Conservation (phyloP, 352 stramenopile genomes). For the Phytophthora capsici region DNA sequence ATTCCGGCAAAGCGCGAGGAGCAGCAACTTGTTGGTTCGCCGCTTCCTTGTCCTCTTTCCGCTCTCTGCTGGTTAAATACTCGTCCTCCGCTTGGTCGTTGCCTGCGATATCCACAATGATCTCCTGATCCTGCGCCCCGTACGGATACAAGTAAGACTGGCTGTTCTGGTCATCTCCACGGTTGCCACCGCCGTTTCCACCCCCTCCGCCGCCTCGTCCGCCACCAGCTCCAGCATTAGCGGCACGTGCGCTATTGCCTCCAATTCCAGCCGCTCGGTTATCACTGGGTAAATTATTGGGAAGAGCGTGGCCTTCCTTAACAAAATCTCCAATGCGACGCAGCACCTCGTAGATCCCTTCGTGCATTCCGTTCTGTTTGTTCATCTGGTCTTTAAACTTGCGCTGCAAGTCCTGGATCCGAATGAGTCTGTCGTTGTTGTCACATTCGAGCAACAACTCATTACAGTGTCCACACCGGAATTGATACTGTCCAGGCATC, state of each 20-base stretch:
- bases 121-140: constrained; percentile 80
- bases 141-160: constrained; percentile 89
- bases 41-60: constrained; percentile 74
- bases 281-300: constrained; percentile 86
- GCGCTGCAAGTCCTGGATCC: constrained; percentile 77
- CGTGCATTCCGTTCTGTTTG: constrained; percentile 81
- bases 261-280: constrained; percentile 83
- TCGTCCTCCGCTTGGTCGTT: constrained; percentile 81
- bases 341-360: constrained; percentile 87
- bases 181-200: constrained; percentile 35
- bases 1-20: constrained; percentile 76
- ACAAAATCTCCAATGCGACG: constrained; percentile 82
- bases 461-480: constrained; percentile 89
- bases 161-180: constrained; percentile 62
- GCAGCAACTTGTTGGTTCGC: constrained; percentile 61
- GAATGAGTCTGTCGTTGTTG: constrained; percentile 84
- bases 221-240: constrained; percentile 34
- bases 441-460: constrained; percentile 86
- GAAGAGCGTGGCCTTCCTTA: constrained; percentile 75
- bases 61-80: constrained; percentile 77
- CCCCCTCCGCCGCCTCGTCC: constrained; percentile 52
- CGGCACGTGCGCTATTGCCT: constrained; percentile 64
- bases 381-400: constrained; percentile 93
- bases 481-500: constrained; percentile 84
- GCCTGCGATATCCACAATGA: constrained; percentile 86